Evolutionary conservation across 1,139 yeast species (phyloP).

Genomic region (Zhuliangozyma blackwelliae): DNA sequence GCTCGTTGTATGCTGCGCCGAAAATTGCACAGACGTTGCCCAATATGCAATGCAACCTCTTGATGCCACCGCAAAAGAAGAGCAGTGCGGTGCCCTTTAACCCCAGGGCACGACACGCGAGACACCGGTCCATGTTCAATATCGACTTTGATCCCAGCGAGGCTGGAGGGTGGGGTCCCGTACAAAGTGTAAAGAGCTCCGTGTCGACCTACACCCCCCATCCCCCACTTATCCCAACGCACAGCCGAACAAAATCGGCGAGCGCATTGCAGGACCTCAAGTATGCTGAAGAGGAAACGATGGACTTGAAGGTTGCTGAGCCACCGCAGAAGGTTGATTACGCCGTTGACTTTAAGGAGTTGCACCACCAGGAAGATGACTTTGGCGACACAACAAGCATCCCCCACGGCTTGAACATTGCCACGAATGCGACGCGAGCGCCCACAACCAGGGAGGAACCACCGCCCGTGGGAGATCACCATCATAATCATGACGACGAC

Average conservation of each 20-base stretch:
- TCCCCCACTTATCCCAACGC: neutral
- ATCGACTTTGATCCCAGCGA: slow-evolving; percentile 26
- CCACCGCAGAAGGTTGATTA: slow-evolving; percentile 38
- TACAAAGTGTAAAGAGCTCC: too few species aligned
- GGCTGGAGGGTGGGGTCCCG: neutral
- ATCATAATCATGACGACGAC: neutral
- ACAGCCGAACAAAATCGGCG: slow-evolving; percentile 13
- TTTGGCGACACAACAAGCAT: slow-evolving; percentile 5
- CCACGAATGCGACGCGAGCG: neutral
- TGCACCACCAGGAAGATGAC: slow-evolving; percentile 13
- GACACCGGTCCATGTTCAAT: slow-evolving; percentile 38
- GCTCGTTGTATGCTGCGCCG: slow-evolving; percentile 17
- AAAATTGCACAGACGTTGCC: slow-evolving; percentile 6
- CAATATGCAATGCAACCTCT: slow-evolving; percentile 2
- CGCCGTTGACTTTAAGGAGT: slow-evolving; percentile 41
- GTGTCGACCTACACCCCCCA: too few species aligned
- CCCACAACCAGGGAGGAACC: neutral
- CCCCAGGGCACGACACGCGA: slow-evolving; percentile 21
- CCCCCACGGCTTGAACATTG: slow-evolving; percentile 5
- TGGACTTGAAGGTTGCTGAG: slow-evolving; percentile 29
- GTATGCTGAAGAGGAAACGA: slow-evolving; percentile 6
- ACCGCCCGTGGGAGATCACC: neutral
- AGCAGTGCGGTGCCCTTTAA: neutral
- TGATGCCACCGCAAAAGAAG: neutral
- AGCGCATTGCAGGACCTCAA: slow-evolving; percentile 3